Percentiles rank a stretch among this genome's conserved stretches.
Conservation (phyloP, 106 monocot genomes). For the Phalaenopsis equestris region DNA sequence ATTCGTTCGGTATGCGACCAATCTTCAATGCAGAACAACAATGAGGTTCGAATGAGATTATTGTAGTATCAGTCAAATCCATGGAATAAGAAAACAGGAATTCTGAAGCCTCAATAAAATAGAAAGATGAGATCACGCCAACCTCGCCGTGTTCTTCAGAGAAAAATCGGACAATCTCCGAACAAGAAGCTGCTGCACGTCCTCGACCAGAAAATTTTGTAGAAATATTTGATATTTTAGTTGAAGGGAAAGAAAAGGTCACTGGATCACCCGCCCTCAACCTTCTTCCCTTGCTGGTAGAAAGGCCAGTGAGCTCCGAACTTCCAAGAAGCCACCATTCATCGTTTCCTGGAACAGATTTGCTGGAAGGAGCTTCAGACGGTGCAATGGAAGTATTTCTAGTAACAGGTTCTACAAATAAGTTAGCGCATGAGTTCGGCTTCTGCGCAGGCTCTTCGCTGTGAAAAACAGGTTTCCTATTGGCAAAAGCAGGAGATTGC, state of each 20-base stretch:
- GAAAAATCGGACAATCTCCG: constrained; percentile 90
- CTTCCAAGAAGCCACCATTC: constrained; percentile 79
- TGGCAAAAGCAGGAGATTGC: background rate
- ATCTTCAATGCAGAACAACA: constrained; percentile 27
- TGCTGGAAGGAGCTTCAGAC: background rate
- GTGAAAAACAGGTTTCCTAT: background rate
- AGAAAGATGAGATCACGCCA: background rate
- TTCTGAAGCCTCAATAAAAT: background rate
- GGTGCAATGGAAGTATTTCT: background rate
- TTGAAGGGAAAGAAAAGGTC: constrained; percentile 56
- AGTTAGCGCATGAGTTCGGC: background rate
- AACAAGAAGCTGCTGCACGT: constrained; percentile 34
- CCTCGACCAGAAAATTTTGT: constrained; percentile 29
- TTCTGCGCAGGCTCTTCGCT: background rate
- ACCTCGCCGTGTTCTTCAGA: constrained; percentile 63
- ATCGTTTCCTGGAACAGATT: constrained; percentile 5
- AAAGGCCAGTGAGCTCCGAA: constrained; percentile 56
- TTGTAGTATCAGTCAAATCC: background rate
- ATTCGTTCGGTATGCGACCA: constrained; percentile 93
- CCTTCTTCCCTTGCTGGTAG: constrained; percentile 82
- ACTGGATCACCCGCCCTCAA: constrained; percentile 51
- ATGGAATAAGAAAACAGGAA: background rate
- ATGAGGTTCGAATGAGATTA: background rate
- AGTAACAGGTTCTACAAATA: background rate
- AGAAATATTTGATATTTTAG: background rate